Percentiles rank a stretch among this genome's conserved stretches.
These are phyloP conservation scores for Pleoardoris graminearum DNA, from an alignment of 2,329 filamentous ascomycete species.

Conservation along the genomic window DNA sequence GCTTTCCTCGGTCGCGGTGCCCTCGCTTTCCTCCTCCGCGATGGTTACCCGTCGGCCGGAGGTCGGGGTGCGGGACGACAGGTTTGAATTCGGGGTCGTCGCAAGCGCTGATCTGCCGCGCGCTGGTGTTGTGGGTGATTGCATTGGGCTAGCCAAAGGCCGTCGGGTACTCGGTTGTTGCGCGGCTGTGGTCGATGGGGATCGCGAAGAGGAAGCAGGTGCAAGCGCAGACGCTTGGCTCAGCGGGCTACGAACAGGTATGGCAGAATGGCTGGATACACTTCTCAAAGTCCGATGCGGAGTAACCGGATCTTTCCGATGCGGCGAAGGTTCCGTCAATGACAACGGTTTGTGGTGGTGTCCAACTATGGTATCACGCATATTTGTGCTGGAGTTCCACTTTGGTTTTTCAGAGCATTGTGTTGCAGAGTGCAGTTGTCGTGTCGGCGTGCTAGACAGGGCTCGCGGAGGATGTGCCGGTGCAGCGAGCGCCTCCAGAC, in stretches of 20 bases:
- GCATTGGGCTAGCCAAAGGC: conserved; percentile 35
- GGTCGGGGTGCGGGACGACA: conserved; percentile 23
- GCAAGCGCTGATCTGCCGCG: conserved; percentile 25
- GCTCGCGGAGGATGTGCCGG: conserved; percentile 30
- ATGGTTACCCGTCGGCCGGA: conserved; percentile 31
- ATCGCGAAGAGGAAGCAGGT: conserved; percentile 23
- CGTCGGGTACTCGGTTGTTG: conserved; percentile 28
- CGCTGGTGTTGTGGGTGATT: conserved; percentile 37
- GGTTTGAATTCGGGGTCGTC: conserved; percentile 22
- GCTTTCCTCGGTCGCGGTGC: conserved; percentile 31
- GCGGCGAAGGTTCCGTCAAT: conserved; percentile 40
- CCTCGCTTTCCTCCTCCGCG: conserved; percentile 24
- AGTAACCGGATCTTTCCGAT: conserved; percentile 26
- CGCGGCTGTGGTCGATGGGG: conserved; percentile 37
- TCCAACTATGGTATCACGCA: conserved; percentile 44
- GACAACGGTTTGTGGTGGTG: conserved; percentile 45
- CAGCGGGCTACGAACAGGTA: conserved; percentile 43
- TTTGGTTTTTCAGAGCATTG: conserved; percentile 43
- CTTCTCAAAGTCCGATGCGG: conserved; percentile 27
- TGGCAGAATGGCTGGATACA: conserved; percentile 38
- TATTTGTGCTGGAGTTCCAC: conserved; percentile 46
- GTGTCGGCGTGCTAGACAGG: conserved; percentile 31
- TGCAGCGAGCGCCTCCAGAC: conserved; percentile 25
- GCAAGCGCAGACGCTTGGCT: conserved; percentile 33
- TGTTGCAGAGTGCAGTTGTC: conserved; percentile 26